These are phyloP conservation scores for Oehlia diaphana DNA, from an alignment of 192 early-diverging fungal genomes.

Conservation along the genomic window DNA sequence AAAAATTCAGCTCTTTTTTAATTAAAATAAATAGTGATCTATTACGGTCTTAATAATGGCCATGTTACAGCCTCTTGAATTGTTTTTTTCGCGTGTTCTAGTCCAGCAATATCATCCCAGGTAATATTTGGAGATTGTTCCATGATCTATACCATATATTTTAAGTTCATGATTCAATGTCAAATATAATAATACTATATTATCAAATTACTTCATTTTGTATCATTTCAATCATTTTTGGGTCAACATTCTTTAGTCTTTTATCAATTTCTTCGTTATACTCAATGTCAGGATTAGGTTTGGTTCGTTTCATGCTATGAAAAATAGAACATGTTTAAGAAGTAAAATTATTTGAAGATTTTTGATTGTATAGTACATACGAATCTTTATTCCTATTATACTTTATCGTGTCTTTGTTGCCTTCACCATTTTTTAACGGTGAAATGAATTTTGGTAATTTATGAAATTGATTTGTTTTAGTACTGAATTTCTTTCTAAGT, in stretches of 20 bases:
- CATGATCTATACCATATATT: slow-evolving; percentile 53
- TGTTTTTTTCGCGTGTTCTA: slow-evolving; percentile 78
- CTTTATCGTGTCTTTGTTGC: too few species aligned
- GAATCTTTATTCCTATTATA: background rate
- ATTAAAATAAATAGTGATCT: slow-evolving; percentile 1
- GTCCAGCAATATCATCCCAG: slow-evolving; percentile 87
- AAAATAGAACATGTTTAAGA: background rate
- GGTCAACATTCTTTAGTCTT: slow-evolving; percentile 81
- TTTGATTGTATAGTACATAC: background rate
- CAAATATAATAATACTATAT: background rate
- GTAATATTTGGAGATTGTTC: slow-evolving; percentile 54
- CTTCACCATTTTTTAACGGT: background rate
- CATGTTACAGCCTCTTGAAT: slow-evolving; percentile 81
- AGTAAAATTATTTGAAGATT: background rate
- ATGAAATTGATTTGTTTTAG: background rate
- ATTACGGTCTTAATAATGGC: slow-evolving; percentile 62
- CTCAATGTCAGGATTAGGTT: slow-evolving; percentile 19
- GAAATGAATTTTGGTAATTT: slow-evolving; percentile 4
- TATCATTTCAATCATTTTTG: slow-evolving; percentile 85
- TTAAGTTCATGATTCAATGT: background rate
- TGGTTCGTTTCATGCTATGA: background rate
- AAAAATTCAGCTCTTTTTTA: background rate
- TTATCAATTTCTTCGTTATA: slow-evolving; percentile 57
- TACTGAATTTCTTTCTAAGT: background rate
- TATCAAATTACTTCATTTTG: slow-evolving; percentile 65